A percentile compares a stretch with the other conserved stretches of the same genome.
phyloP scores from a whole-genome alignment of 2,329 filamentous ascomycete genomes.

The Teratosphaeria zuluensis region DNA sequence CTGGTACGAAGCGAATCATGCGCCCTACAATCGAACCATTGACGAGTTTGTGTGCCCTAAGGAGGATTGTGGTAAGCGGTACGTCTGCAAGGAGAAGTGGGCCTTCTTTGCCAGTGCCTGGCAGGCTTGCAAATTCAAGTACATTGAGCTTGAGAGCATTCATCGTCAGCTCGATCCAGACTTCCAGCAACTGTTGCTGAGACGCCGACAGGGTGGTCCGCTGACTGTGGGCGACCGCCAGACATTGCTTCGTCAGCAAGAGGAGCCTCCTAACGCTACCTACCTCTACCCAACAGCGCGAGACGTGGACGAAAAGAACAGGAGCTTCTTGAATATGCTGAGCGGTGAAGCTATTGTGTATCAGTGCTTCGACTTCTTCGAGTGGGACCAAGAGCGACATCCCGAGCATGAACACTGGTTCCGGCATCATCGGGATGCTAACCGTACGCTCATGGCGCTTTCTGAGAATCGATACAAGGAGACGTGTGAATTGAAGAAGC shows the following conservation, averaged over 20 bases:
- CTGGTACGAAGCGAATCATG: neutral
- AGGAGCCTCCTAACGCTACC: conserved; percentile 34
- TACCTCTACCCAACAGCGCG: conserved; percentile 27
- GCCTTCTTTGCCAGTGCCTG: conserved; percentile 50
- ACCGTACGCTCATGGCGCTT: conserved; percentile 14
- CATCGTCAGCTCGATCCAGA: conserved; percentile 47
- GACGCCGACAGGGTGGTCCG: conserved; percentile 29
- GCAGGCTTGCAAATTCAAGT: conserved; percentile 43
- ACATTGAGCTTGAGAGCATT: conserved; percentile 45
- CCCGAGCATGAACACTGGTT: conserved; percentile 4
- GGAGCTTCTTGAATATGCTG: conserved; percentile 10
- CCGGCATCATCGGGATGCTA: conserved; percentile 1
- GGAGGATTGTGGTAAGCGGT: no score
- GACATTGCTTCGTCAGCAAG: conserved; percentile 37
- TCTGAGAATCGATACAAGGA: conserved; percentile 36
- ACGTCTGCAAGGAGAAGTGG: no score
- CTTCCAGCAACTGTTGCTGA: conserved; percentile 49
- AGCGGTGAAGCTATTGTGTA: neutral
- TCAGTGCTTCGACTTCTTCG: conserved; percentile 17
- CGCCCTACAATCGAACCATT: no score
- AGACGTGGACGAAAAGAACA: conserved; percentile 3
- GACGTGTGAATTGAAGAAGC: conserved; percentile 38
- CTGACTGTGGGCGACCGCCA: conserved; percentile 23
- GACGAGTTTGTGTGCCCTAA: no score
- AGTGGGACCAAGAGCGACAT: conserved; percentile 14